Conservation (phyloP, 2,329 filamentous ascomycete genomes). For the Diaporthe caulivora region DNA sequence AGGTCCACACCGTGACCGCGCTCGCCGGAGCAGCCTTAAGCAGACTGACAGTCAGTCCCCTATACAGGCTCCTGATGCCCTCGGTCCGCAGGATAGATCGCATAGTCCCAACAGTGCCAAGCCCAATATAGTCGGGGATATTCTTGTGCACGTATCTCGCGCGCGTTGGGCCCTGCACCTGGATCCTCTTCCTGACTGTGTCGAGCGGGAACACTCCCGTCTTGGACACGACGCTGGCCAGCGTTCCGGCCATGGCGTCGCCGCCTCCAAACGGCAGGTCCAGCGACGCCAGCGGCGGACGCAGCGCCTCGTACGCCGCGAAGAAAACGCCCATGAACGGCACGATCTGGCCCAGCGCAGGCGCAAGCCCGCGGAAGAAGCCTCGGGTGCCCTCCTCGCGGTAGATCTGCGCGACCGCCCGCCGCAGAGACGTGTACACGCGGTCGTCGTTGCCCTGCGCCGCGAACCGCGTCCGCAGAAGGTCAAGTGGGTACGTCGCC, state of each 20-base stretch:
- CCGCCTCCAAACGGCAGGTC: constrained; percentile 79
- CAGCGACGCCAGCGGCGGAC: constrained; percentile 67
- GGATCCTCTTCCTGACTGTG: constrained; percentile 90
- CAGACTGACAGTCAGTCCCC: constrained; percentile 88
- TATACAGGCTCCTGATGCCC: constrained; percentile 84
- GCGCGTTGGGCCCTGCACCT: constrained; percentile 93
- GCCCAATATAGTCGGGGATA: constrained; percentile 82
- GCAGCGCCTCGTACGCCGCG: constrained; percentile 83
- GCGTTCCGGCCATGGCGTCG: constrained; percentile 85
- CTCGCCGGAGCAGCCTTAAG: constrained; percentile 95
- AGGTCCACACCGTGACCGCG: constrained; percentile 95
- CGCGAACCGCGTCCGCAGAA: constrained; percentile 95
- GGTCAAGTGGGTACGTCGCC: constrained; percentile 90
- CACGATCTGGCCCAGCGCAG: constrained; percentile 87
- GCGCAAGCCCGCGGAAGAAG: constrained; percentile 89
- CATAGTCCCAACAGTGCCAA: constrained; percentile 75
- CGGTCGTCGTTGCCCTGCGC: constrained; percentile 82
- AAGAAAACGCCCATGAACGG: constrained; percentile 99
- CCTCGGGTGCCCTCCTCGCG: constrained; percentile 80
- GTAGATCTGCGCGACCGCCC: constrained; percentile 79
- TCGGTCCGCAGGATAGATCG: constrained; percentile 77
- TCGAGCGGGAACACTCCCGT: constrained; percentile 94
- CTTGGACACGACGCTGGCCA: constrained; percentile 86
- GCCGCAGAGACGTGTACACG: constrained; percentile 80
- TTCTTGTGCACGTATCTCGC: constrained; percentile 84